phyloP scores from a whole-genome alignment of 495 filamentous ascomycete genomes.

The Bryoglossum gracile region DNA sequence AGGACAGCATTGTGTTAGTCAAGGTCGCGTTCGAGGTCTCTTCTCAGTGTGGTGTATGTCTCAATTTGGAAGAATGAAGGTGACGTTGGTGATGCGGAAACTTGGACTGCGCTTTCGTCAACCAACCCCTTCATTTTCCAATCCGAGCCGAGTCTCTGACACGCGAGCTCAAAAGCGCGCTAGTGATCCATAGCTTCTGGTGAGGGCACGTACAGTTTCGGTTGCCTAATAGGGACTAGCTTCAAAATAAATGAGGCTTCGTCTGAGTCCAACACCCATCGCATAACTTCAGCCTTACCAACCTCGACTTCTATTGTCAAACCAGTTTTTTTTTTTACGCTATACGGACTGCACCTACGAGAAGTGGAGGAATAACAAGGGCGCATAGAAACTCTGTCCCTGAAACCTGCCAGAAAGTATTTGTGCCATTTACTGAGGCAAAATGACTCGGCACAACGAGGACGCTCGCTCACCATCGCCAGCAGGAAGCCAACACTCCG shows the following conservation, averaged over 20 bases:
- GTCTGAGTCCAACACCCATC: background rate
- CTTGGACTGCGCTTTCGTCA: constrained; percentile 1
- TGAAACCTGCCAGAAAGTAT: constrained; percentile 42
- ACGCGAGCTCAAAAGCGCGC: too few species aligned
- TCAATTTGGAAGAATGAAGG: constrained; percentile 3
- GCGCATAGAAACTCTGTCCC: background rate
- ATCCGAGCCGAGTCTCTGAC: too few species aligned
- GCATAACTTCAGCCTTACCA: background rate
- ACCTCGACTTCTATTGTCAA: too few species aligned
- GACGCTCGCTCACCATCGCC: constrained; percentile 94
- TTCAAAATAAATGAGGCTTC: too few species aligned
- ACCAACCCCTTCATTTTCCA: constrained; percentile 17
- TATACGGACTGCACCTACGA: too few species aligned
- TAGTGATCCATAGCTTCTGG: too few species aligned
- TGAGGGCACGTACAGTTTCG: too few species aligned
- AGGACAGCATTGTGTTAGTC: constrained; percentile 29
- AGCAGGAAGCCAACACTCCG: constrained; percentile 80
- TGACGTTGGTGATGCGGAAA: constrained; percentile 6
- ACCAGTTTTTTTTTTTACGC: too few species aligned
- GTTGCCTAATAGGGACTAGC: too few species aligned
- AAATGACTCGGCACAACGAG: constrained; percentile 87
- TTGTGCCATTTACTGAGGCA: constrained; percentile 54
- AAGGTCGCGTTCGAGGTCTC: background rate
- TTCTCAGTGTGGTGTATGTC: background rate
- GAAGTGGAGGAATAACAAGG: background rate